phyloP scores from a whole-genome alignment of 129 eudicot species.

The Silybum marianum region DNA sequence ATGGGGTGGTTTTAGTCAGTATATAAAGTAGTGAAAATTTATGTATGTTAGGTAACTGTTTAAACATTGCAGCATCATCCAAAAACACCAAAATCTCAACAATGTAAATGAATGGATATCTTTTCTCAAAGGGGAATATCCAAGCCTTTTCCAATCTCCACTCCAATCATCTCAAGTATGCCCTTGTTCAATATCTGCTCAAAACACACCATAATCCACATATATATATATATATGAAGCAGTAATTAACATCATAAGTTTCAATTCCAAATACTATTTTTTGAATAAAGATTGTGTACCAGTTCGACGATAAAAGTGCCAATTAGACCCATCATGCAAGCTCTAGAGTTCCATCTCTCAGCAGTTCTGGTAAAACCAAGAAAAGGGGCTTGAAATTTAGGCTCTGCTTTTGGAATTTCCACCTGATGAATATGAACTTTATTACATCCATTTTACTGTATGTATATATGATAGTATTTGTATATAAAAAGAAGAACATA shows the following conservation, averaged over 20 bases:
- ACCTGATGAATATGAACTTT: slow-evolving; percentile 45
- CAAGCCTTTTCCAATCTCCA: slow-evolving; percentile 92
- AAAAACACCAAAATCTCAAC: neutral
- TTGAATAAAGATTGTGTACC: slow-evolving; percentile 31
- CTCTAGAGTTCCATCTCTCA: slow-evolving; percentile 95
- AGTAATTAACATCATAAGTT: neutral
- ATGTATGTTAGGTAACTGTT: neutral
- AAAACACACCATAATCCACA: slow-evolving; percentile 9
- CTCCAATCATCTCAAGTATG: slow-evolving; percentile 78
- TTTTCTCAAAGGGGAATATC: slow-evolving; percentile 76
- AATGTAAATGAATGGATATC: neutral
- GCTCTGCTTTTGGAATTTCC: slow-evolving; percentile 73
- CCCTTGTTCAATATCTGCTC: slow-evolving; percentile 88
- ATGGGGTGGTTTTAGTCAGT: neutral
- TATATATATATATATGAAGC: neutral
- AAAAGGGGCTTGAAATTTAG: slow-evolving; percentile 70
- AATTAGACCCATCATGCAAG: slow-evolving; percentile 93
- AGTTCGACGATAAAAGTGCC: slow-evolving; percentile 88
- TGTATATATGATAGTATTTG: neutral
- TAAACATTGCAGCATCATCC: neutral
- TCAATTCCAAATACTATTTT: neutral
- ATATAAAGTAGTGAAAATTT: neutral
- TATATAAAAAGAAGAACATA: neutral
- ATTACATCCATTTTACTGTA: neutral
- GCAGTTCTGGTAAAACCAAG: slow-evolving; percentile 87